These are phyloP conservation scores for Arachis monticola DNA, from an alignment of 331 rosid species.

Conservation along the genomic window DNA sequence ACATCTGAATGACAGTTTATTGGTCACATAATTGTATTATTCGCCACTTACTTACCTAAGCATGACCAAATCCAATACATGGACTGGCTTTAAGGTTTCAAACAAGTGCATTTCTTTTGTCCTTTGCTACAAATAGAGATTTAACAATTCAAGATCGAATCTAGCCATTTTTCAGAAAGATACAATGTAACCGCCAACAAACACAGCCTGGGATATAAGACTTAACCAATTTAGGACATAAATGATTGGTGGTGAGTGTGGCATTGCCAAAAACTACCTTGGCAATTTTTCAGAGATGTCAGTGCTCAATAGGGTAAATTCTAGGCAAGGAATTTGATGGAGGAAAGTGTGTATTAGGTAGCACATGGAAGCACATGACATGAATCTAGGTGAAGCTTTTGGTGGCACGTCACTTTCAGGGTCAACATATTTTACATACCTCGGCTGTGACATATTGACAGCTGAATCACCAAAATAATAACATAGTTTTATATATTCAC, in stretches of 20 bases:
- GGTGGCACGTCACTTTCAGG: background rate
- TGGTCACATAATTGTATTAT: conserved; percentile 1
- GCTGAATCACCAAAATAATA: background rate
- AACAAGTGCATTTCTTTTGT: conserved; percentile 4
- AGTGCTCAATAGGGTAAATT: background rate
- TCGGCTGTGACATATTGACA: background rate
- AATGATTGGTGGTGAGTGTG: conserved; percentile 2
- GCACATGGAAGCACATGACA: background rate
- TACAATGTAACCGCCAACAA: conserved; percentile 23
- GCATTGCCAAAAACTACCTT: conserved; percentile 6
- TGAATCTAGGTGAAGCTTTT: background rate
- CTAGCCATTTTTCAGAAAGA: conserved; percentile 8
- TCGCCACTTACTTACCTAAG: conserved; percentile 1
- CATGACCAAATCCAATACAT: conserved; percentile 10
- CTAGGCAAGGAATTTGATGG: background rate
- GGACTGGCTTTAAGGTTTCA: conserved; percentile 6
- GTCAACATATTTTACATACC: background rate
- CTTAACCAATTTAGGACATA: conserved; percentile 23
- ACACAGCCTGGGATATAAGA: conserved; percentile 16
- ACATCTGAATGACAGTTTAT: background rate
- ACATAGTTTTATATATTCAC: conserved; percentile 11
- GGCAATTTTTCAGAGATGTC: conserved; percentile 11
- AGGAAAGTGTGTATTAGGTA: background rate
- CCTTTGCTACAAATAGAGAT: conserved; percentile 5
- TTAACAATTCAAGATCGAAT: background rate